Conservation (phyloP, 2,329 filamentous ascomycete species). For the Fusarium compactum region DNA sequence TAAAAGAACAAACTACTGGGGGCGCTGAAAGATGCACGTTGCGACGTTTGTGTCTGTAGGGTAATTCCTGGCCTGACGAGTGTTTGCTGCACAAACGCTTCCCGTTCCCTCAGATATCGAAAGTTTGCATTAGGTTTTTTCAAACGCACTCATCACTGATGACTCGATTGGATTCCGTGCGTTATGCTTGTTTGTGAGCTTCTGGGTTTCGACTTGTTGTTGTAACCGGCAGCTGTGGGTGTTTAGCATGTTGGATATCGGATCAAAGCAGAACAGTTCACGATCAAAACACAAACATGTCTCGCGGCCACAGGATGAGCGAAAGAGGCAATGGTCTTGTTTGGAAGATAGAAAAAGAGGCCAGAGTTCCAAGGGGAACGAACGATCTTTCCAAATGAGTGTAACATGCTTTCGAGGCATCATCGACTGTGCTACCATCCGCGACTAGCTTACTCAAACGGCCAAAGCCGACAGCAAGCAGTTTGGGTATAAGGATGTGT, state of each 20-base stretch:
- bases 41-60: background rate
- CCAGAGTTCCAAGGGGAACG: too few species aligned
- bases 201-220: too few species aligned
- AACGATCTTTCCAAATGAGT: background rate
- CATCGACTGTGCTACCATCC: background rate
- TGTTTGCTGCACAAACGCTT: background rate
- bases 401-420: background rate
- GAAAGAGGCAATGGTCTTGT: background rate
- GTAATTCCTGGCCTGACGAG: background rate
- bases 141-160: fast-evolving
- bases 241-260: too few species aligned
- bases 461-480: background rate
- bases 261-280: too few species aligned
- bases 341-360: fast-evolving
- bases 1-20: too few species aligned
- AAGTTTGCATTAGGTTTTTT: background rate
- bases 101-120: background rate
- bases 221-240: too few species aligned
- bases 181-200: background rate
- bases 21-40: background rate
- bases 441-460: background rate
- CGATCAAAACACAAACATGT: background rate
- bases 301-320: fast-evolving
- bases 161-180: background rate
- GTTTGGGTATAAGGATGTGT: background rate